Evolutionary conservation across 306 rosid species (phyloP).

Genomic region (Begonia masoniana): DNA sequence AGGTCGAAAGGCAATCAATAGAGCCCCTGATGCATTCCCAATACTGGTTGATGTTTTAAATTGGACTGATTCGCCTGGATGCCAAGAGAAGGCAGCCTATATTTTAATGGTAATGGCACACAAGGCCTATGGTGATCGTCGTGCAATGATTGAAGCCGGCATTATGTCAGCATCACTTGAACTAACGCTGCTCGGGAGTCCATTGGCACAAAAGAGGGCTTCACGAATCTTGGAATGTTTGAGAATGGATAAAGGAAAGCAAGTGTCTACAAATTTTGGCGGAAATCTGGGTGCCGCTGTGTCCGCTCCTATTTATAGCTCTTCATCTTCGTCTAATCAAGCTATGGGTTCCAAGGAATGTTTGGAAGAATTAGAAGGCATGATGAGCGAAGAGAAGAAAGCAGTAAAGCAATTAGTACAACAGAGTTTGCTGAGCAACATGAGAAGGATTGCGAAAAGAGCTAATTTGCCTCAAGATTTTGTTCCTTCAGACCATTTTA

Average conservation of each 20-base stretch:
- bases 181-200: slow-evolving; percentile 75
- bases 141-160: slow-evolving; percentile 86
- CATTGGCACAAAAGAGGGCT: slow-evolving; percentile 93
- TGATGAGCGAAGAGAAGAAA: slow-evolving; percentile 83
- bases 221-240: slow-evolving; percentile 76
- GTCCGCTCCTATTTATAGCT: slow-evolving; percentile 74
- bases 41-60: slow-evolving; percentile 56
- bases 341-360: slow-evolving; percentile 25
- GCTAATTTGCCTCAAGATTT: slow-evolving; percentile 93
- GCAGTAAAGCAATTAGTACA: slow-evolving; percentile 90
- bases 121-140: slow-evolving; percentile 68
- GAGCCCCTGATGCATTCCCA: slow-evolving; percentile 34
- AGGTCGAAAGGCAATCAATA: slow-evolving; percentile 62
- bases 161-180: slow-evolving; percentile 70
- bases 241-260: slow-evolving; percentile 80
- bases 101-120: slow-evolving; percentile 95
- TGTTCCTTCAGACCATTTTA: slow-evolving; percentile 54
- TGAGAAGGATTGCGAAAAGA: slow-evolving; percentile 85
- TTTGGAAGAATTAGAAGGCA: slow-evolving; percentile 40
- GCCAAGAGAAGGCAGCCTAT: slow-evolving; percentile 89
- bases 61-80: slow-evolving; percentile 79
- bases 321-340: slow-evolving; percentile 39
- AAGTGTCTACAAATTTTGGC: slow-evolving; percentile 36
- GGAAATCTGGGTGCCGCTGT: slow-evolving; percentile 41
- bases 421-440: slow-evolving; percentile 86